Base-by-base conservation (phyloP, 2,329 filamentous ascomycete genomes). In the Colletotrichum incanum region DNA sequence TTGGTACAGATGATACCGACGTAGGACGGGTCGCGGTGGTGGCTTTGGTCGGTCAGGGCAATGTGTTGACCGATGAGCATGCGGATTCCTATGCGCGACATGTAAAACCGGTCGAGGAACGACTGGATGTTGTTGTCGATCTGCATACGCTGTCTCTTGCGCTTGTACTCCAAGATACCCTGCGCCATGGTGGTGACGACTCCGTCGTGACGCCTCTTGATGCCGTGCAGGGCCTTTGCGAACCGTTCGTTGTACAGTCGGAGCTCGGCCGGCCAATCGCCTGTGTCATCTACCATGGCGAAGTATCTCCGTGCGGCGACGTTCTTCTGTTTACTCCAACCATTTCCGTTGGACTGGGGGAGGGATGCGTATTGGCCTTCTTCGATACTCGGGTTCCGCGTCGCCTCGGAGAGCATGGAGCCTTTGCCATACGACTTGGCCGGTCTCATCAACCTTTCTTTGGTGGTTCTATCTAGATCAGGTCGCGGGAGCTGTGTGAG, bases 61-160 rank as follows among this genome's bases (percentile, higher is more conserved):
- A 99, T 98, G 86, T 99, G 96, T 82, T 99, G 96, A 65, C 96
- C 96, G 78, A 99, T 98, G 62, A 99, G 91, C 96, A 99, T 99
- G 77, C 96, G 94, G 77, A 99, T 99, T 76, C 96, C 96, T 79
- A 99, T 99, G 74, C 96, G 94, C 55, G 95, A 98, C 96, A 99
- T 99, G 88, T 99, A 99, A 84, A 99, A 99, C 72, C 96, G 94
- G 84, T 99, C 96, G 76, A 99, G 91, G 86, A 99, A 99, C 67
- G 94, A 93, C 82, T 99, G 96, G 72, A 99, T 98, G 77, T 95
- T 97, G 81, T 95, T 93, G 84, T 98, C 96, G 79, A 99, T 99
- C 81, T 98, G 96, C 93, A 98, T 96, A 65, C 96, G 92, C 87
- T 99, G 96, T 74, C 95, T 91, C 81, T 93, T 96, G 67, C 96